Evolutionary conservation across 73 alveolate genomes (phyloP), one percentile per base, ranked within the genome.

Genomic region (Urostyla sp.): DNA sequence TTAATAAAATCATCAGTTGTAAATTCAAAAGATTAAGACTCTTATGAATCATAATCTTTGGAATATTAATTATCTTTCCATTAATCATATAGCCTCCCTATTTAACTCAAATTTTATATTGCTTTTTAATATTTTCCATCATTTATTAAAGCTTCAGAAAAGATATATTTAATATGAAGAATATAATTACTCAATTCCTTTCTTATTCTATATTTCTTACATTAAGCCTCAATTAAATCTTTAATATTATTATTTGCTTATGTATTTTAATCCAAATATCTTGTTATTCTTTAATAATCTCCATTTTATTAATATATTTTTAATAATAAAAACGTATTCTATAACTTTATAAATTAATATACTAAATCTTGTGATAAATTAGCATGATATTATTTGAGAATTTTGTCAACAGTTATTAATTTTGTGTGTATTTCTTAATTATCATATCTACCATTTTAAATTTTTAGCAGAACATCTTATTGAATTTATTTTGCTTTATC

Each of bases 51-150:
- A 1, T 16, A 34, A 28, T 13, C 27, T 1, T 46, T 6, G 13
- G 67, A 13, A 55, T 69, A 69, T 46, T 49, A 27, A 34, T 69
- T 69, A 16, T 49, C 7, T 24, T 69, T 44, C 83, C 83, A 69
- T 32, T 69, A 46, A 18, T 69, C 83, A 30, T 69, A 69, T 6
- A 69, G 31, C 20, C 30, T 45, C 6, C 49, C 24, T 27, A 69
- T 46, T 18, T 69, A 55, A 18, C 55, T 46, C 1, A 48, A 27
- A 0, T 28, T 16, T 1, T 46, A 20, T 3, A 30, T 30, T 23
- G 83, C 83, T 49, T 69, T 69, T 26, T 53, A 20, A 28, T 10
- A 49, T 48, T 21, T 24, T 1, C 60, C 53, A 11, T 44, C 69
- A 4, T 18, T 4, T 18, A 48, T n/a, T 27, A 69, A 69, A 2